Evolutionary conservation across 805 yeast species (phyloP).

Genomic region (Ogataea wickerhamii): DNA sequence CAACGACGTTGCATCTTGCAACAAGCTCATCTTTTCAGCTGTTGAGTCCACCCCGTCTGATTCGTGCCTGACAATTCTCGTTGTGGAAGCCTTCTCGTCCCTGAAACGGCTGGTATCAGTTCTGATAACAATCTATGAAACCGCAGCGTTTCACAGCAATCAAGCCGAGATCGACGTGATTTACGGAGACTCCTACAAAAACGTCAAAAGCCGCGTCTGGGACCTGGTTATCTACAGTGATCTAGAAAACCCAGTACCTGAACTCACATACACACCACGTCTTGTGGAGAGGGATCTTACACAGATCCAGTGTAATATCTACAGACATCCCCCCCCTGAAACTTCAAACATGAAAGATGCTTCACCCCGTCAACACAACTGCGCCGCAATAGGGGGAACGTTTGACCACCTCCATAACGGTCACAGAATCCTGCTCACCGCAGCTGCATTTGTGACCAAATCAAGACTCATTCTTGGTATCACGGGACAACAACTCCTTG

Average conservation of each 20-base stretch:
- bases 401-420: constrained; percentile 97
- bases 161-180: constrained; percentile 7
- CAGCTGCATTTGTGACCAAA: constrained; percentile 60
- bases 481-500: constrained; percentile 70
- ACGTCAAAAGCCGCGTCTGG: neutral
- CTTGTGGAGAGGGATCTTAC: neutral
- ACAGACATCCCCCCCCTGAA: neutral
- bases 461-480: constrained; percentile 70
- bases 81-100: constrained; percentile 18
- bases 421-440: constrained; percentile 77
- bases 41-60: neutral
- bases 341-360: neutral
- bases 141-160: constrained; percentile 13
- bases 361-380: constrained; percentile 8
- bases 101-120: constrained; percentile 6
- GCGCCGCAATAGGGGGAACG: constrained; percentile 85
- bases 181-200: constrained; percentile 11
- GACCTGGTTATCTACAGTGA: constrained; percentile 1
- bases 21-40: too few species aligned
- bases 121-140: constrained; percentile 15
- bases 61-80: constrained; percentile 10
- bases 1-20: too few species aligned
- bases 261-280: neutral
- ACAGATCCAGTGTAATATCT: neutral
- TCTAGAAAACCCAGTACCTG: neutral